Evolutionary conservation across 768 basidiomycete genomes (phyloP), one percentile per base, ranked within the genome.

Genomic region (Mrakia blollopis): DNA sequence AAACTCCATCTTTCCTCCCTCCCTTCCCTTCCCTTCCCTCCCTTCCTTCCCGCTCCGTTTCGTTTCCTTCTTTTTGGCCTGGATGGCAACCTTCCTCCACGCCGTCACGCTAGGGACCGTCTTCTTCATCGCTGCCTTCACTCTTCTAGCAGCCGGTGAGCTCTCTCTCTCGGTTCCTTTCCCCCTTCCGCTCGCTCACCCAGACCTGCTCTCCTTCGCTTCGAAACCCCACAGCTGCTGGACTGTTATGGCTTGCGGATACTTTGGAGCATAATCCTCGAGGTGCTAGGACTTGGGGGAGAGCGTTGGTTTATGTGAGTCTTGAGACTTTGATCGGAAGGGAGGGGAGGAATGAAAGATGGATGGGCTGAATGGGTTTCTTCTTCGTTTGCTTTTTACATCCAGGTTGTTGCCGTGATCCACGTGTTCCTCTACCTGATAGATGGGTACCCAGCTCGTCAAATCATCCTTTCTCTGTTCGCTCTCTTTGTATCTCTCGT

Each of bases 91-190:
- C 82, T 82, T 84, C 79, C 84, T 85, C 75, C 86, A 86, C 83
- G 83, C 85, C 83, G 35, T 74, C 84, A 86, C 81, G 85, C 85
- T 83, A 87, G 87, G 83, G 60, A 80, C 71, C 86, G 87, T 83
- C 87, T 87, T 60, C 52, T 39, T 35, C 25, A 37, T 67, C 41
- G 63, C 7, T 52, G 39, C n/a, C 35, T 69, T 78, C 77, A 39
- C 52, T 62, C 54, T 73, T 35, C 57, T 72, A 41, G 35, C 71
- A 30, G 32, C 65, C 50, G 65, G 72, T 69, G 57, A 23, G 72
- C 57, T 57, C 8, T 57, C 57, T 25, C 10, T 28, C 69, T 52
- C 57, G 30, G 57, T 37, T 30, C 25, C 28, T 72, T 44, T 68
- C 54, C 14, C 7, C 28, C 35, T 25, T 73, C 47, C 72, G 37